Evolutionary conservation across 73 alveolate species (phyloP), one percentile per base, ranked within the genome.

Genomic region (Blepharisma stoltei): DNA sequence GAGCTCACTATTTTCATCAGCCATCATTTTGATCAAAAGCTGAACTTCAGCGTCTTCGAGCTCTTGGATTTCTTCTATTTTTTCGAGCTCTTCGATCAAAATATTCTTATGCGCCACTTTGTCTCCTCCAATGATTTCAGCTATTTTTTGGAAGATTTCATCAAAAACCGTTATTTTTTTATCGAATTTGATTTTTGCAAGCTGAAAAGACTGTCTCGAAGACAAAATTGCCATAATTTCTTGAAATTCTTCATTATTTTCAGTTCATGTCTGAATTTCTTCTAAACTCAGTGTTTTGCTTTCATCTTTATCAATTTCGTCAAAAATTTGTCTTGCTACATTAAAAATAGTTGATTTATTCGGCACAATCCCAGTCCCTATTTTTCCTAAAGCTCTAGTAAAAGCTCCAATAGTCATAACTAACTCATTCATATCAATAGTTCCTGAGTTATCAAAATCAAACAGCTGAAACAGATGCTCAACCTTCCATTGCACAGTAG

Each of bases 201-300:
- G 45, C 46, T 60, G 46, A 9, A 60, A 60, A 38, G 46, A 14
- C 23, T 60, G 73, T 8, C 14, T 60, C 46, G 14, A 38, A 14
- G 73, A 60, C n/a, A 60, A 60, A 60, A 14, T n/a, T 18, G 73
- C 73, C 73, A 60, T 60, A 14, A 60, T n/a, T n/a, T 60, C 73
- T 60, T 60, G 73, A 25, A 60, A 60, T 47, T 60, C 73, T 60
- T 18, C 37, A 60, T 60, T 60, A 14, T 60, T 60, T 60, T 25
- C 73, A 60, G 48, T 60, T 38, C 73, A 60, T 0, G 0, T 9
- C 14, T 14, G 38, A 5, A 60, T 60, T 60, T 60, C 73, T 60
- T 60, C 48, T 14, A 60, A 38, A 9, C 23, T 38, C 23, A 60
- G 23, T 2, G 73, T 60, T 25, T 14, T 8, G 11, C 48, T 18